A percentile compares a stretch with the other conserved stretches of the same genome.
These are phyloP conservation scores for Cercophora sp. DNA, from an alignment of 495 filamentous ascomycete genomes.

Conservation along the genomic window DNA sequence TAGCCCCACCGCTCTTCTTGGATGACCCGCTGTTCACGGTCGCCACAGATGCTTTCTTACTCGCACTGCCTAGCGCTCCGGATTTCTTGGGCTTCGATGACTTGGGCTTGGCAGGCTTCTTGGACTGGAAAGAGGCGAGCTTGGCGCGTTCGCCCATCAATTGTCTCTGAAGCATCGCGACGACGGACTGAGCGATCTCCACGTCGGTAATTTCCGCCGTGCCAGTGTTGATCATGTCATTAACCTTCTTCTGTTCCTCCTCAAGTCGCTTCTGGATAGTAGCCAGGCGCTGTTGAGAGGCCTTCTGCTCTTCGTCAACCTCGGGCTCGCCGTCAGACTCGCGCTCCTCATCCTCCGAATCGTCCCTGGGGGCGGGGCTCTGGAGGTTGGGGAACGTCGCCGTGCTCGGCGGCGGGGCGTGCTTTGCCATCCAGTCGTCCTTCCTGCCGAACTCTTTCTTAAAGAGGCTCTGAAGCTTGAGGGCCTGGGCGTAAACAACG, in stretches of 20 bases:
- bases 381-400: constrained; percentile 13
- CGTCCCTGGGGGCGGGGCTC: constrained; percentile 48
- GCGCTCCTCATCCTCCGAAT: constrained; percentile 53
- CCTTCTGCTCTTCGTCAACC: constrained; percentile 23
- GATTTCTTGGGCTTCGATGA: constrained; percentile 38
- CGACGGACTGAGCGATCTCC: constrained; percentile 51
- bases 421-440: constrained; percentile 67
- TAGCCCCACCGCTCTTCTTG: constrained; percentile 43
- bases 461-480: constrained; percentile 67
- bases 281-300: constrained; percentile 14
- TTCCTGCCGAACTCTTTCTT: constrained; percentile 69
- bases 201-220: constrained; percentile 58
- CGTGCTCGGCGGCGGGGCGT: constrained; percentile 57
- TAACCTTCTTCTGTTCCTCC: constrained; percentile 59
- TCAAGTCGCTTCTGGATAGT: constrained; percentile 37
- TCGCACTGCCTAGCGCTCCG: constrained; percentile 15
- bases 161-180: constrained; percentile 43
- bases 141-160: constrained; percentile 48
- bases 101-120: constrained; percentile 36
- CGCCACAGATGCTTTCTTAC: constrained; percentile 34
- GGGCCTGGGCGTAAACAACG: constrained; percentile 64
- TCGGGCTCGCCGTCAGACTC: constrained; percentile 36
- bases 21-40: constrained; percentile 19
- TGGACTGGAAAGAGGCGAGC: constrained; percentile 31
- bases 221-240: constrained; percentile 64